Percentiles rank a stretch among this genome's conserved stretches.
phyloP scores from a whole-genome alignment of 345 rosid species.

The Arabis hirsuta region DNA sequence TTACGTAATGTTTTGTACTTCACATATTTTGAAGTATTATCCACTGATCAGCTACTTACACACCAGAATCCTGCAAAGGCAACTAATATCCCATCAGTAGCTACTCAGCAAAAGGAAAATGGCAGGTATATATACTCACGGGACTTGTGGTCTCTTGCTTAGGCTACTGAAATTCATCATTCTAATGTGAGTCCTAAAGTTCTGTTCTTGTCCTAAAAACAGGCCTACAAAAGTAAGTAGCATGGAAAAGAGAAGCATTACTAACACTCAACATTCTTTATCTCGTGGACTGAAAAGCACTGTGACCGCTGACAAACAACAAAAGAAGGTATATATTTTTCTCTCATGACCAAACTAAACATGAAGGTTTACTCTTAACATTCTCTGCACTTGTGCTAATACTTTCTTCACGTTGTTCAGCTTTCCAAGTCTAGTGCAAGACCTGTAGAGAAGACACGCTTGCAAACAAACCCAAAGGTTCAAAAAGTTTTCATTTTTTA shows the following conservation, averaged over 20 bases:
- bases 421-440: slow-evolving; percentile 32
- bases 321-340: slow-evolving; percentile 35
- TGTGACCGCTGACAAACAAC: slow-evolving; percentile 24
- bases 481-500: not conserved
- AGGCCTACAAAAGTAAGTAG: slow-evolving; percentile 36
- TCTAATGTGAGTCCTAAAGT: slow-evolving; percentile 12
- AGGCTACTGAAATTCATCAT: slow-evolving; percentile 8
- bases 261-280: slow-evolving; percentile 18
- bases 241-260: slow-evolving; percentile 26
- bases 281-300: slow-evolving; percentile 32
- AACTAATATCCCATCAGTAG: slow-evolving; percentile 48
- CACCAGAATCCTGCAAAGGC: slow-evolving; percentile 45
- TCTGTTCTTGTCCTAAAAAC: slow-evolving; percentile 17
- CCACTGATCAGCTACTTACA: not conserved
- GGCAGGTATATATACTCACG: slow-evolving; percentile 57
- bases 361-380: not conserved
- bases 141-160: slow-evolving; percentile 31
- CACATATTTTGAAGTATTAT: not conserved
- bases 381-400: slow-evolving; percentile 1
- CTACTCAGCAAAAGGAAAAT: slow-evolving; percentile 52
- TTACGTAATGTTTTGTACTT: not conserved
- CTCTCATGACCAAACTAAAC: slow-evolving; percentile 22
- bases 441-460: slow-evolving; percentile 38
- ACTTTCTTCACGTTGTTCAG: slow-evolving; percentile 12
- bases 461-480: slow-evolving; percentile 40